Evolutionary conservation across 768 basidiomycete species (phyloP).

Genomic region (Gautieria morchelliformis): DNA sequence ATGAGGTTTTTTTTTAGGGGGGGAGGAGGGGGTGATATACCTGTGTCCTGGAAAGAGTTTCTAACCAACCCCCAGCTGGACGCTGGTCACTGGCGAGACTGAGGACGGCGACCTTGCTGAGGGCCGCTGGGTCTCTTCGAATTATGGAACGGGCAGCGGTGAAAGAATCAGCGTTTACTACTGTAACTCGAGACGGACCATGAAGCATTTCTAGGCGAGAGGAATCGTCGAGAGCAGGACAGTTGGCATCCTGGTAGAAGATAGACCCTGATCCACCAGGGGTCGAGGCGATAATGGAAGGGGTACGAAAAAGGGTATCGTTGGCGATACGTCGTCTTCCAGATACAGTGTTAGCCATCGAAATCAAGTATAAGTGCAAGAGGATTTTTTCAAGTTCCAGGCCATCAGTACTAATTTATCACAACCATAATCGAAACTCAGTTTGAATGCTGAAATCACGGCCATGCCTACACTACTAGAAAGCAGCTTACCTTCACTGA

Average conservation of each 20-base stretch:
- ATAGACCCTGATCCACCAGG: slow-evolving; percentile 5
- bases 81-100: slow-evolving; percentile 30
- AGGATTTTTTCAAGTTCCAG: no score
- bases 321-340: not conserved
- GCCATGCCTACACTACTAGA: slow-evolving; percentile 1
- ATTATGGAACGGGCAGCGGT: slow-evolving; percentile 25
- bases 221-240: not conserved
- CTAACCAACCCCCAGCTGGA: slow-evolving; percentile 26
- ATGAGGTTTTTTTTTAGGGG: no score
- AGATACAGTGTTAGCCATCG: not conserved
- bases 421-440: no score
- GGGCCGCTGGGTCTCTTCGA: slow-evolving; percentile 11
- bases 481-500: slow-evolving; percentile 31
- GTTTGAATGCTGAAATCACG: not conserved
- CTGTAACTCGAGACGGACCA: slow-evolving; percentile 11
- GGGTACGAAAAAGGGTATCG: slow-evolving; percentile 4
- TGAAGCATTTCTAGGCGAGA: not conserved
- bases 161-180: slow-evolving; percentile 32
- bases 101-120: slow-evolving; percentile 21
- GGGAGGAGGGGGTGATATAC: slow-evolving; percentile 11
- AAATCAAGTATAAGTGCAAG: no score
- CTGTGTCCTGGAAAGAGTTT: slow-evolving; percentile 23
- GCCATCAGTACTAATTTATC: no score
- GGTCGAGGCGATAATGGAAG: slow-evolving; percentile 2
- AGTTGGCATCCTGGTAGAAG: not conserved